Conservation (phyloP, 129 eudicot species). For the Chrysanthemum makinoi region DNA sequence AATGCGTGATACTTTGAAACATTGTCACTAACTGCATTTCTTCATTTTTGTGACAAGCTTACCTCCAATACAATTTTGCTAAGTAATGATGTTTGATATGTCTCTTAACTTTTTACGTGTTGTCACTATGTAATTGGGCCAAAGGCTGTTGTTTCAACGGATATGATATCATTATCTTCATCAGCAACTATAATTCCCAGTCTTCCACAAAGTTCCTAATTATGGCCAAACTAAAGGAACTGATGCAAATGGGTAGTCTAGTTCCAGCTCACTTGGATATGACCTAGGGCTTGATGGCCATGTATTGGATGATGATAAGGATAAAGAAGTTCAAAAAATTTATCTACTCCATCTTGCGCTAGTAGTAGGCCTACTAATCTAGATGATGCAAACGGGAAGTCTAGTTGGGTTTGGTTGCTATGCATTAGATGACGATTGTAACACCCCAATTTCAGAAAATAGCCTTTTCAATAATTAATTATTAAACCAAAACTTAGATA, state of each 20-base stretch:
- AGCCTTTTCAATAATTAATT: no score
- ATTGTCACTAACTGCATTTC: no score
- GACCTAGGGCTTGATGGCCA: constrained; percentile 83
- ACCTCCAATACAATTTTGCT: not conserved
- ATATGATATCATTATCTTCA: not conserved
- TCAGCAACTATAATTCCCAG: constrained; percentile 47
- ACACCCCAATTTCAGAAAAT: no score
- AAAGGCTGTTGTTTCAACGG: constrained; percentile 25
- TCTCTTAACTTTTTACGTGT: not conserved
- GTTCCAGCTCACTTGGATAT: constrained; percentile 60
- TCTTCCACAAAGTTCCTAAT: constrained; percentile 64
- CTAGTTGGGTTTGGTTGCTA: no score
- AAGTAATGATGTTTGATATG: constrained; percentile 1
- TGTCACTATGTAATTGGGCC: constrained; percentile 38
- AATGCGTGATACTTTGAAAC: no score
- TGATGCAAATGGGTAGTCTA: constrained; percentile 52
- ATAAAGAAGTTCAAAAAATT: no score
- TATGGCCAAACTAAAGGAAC: constrained; percentile 18
- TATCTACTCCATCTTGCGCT: no score
- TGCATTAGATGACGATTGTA: not conserved
- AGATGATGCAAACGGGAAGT: no score
- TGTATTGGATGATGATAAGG: constrained; percentile 71
- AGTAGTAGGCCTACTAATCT: constrained; percentile 6
- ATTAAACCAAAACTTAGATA: no score
- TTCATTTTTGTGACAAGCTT: not conserved